Evolutionary conservation across 2,329 filamentous ascomycete genomes (phyloP).

Genomic region (Exophiala aquamarina): DNA sequence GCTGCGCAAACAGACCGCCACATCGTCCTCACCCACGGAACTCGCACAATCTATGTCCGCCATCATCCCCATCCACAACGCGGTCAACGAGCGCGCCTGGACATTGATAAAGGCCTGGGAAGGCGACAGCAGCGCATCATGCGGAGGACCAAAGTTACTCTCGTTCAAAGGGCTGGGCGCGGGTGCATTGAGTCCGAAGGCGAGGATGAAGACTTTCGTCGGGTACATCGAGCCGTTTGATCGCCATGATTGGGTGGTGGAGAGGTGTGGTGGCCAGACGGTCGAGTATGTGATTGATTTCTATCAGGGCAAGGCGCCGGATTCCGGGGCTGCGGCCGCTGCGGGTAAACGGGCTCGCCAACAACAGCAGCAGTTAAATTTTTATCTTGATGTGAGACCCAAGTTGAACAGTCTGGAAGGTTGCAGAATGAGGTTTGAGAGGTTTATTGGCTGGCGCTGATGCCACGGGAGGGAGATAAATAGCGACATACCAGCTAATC

Average conservation of each 20-base stretch:
- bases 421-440: conserved; percentile 55
- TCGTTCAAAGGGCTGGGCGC: conserved; percentile 70
- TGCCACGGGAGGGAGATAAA: not conserved
- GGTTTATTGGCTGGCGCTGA: conserved; percentile 33
- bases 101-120: conserved; percentile 90
- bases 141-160: conserved; percentile 76
- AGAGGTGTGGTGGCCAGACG: conserved; percentile 72
- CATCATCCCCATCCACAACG: conserved; percentile 98
- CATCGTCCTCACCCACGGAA: conserved; percentile 35
- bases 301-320: conserved; percentile 69
- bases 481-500: no score
- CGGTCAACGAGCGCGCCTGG: conserved; percentile 97
- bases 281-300: conserved; percentile 99
- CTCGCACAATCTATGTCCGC: conserved; percentile 49
- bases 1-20: conserved; percentile 75
- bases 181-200: conserved; percentile 71
- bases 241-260: conserved; percentile 94
- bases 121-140: conserved; percentile 41
- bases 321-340: conserved; percentile 31
- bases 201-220: conserved; percentile 65
- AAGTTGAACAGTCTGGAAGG: conserved; percentile 66
- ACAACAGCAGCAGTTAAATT: conserved; percentile 46
- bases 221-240: conserved; percentile 95
- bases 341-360: conserved; percentile 18
- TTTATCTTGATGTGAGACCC: conserved; percentile 65